A percentile compares a stretch with the other conserved stretches of the same genome.
Conservation (phyloP, 2,329 filamentous ascomycete species). For the Alternaria hordeiaustralica region DNA sequence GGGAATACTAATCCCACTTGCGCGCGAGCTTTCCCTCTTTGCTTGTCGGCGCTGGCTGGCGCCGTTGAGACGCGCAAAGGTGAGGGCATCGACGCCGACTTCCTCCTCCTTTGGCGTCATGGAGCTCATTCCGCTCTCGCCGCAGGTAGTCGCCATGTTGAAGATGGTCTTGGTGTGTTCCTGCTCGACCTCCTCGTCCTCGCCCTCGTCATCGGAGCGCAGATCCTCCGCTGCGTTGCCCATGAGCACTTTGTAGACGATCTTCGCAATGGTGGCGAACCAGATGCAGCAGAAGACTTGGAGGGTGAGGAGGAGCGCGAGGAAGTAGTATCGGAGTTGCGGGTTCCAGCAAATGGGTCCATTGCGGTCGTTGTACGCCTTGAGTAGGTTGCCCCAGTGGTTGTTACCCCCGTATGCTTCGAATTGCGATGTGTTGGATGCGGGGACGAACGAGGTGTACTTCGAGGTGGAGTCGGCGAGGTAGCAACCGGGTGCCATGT, state of each 20-base stretch:
- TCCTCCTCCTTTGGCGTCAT: slow-evolving; percentile 69
- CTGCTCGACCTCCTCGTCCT: slow-evolving; percentile 63
- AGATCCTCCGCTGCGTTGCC: slow-evolving; percentile 83
- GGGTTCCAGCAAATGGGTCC: slow-evolving; percentile 82
- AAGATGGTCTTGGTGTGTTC: slow-evolving; percentile 27
- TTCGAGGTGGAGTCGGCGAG: slow-evolving; percentile 56
- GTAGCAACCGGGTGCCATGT: slow-evolving; percentile 76
- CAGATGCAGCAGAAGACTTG: slow-evolving; percentile 83
- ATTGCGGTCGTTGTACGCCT: slow-evolving; percentile 74
- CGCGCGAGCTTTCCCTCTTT: slow-evolving; percentile 58
- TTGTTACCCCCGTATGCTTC: slow-evolving; percentile 50
- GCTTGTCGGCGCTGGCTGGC: slow-evolving; percentile 57
- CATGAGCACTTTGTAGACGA: slow-evolving; percentile 79
- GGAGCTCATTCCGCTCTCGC: slow-evolving; percentile 37
- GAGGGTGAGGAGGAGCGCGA: slow-evolving; percentile 76
- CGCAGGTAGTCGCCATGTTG: slow-evolving; percentile 37
- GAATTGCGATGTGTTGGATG: slow-evolving; percentile 57
- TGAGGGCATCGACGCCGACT: slow-evolving; percentile 74
- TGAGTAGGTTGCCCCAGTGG: slow-evolving; percentile 66
- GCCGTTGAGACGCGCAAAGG: slow-evolving; percentile 60
- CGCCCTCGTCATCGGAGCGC: slow-evolving; percentile 84
- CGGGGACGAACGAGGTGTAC: slow-evolving; percentile 53
- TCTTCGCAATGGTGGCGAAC: slow-evolving; percentile 87
- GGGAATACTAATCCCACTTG: slow-evolving; percentile 65
- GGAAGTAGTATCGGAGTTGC: slow-evolving; percentile 76